A percentile compares a stretch with the other conserved stretches of the same genome.
Evolutionary conservation across 495 filamentous ascomycete genomes (phyloP).

Genomic region (Trichoderma orchidacearum): DNA sequence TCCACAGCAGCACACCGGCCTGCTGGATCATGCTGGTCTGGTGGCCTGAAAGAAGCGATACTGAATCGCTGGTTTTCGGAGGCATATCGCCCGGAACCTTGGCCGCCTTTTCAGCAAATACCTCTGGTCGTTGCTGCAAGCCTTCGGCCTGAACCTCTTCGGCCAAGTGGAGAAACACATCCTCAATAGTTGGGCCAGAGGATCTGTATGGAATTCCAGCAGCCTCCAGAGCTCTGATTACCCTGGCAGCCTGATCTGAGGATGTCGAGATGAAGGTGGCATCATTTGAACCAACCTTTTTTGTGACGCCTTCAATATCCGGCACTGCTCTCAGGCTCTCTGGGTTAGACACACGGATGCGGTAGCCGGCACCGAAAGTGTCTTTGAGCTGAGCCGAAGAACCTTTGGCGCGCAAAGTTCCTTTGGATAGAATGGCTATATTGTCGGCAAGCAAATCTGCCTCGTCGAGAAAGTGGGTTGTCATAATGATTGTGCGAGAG

Average conservation of each 20-base stretch:
- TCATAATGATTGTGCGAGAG: conserved; percentile 55
- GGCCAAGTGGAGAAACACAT: conserved; percentile 64
- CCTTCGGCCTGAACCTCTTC: conserved; percentile 30
- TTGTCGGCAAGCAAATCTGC: conserved; percentile 55
- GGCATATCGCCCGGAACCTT: not conserved
- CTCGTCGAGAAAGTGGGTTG: conserved; percentile 65
- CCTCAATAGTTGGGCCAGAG: conserved; percentile 62
- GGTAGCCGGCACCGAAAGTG: conserved; percentile 51
- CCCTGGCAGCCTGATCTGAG: conserved; percentile 39
- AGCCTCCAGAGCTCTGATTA: conserved; percentile 45
- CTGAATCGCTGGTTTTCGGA: conserved; percentile 12
- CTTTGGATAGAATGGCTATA: conserved; percentile 56
- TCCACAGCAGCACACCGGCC: conserved; percentile 50
- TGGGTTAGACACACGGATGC: conserved; percentile 46
- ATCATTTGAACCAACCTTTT: conserved; percentile 42
- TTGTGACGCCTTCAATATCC: conserved; percentile 34
- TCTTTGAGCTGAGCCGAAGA: conserved; percentile 54
- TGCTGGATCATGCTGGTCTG: conserved; percentile 46
- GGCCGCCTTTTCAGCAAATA: not conserved
- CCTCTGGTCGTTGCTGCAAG: not conserved
- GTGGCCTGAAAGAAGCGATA: conserved; percentile 46
- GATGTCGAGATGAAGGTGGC: conserved; percentile 49
- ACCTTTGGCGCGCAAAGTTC: conserved; percentile 47
- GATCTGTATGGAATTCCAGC: conserved; percentile 50
- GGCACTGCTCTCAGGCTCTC: conserved; percentile 25